Evolutionary conservation across 306 rosid genomes (phyloP).

Genomic region (Acacia confusa): DNA sequence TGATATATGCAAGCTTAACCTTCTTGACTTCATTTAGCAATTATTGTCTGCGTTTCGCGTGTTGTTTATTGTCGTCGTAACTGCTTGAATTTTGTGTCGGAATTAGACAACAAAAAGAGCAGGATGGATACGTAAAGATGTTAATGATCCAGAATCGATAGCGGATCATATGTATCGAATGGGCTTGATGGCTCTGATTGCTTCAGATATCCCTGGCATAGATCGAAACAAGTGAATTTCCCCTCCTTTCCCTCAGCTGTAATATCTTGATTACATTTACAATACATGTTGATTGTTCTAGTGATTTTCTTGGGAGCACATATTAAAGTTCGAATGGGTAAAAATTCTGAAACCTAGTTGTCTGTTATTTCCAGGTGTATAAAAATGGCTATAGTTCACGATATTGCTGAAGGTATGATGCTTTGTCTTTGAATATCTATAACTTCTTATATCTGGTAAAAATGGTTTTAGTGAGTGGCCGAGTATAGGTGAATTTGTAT

Average conservation of each 20-base stretch:
- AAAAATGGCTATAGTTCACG: constrained; percentile 94
- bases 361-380: constrained; percentile 64
- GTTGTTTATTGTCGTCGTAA: neutral
- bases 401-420: constrained; percentile 78
- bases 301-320: neutral
- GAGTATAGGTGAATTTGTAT: neutral
- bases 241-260: neutral
- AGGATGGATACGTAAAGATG: constrained; percentile 70
- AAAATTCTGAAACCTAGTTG: constrained; percentile 12
- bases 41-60: constrained; percentile 1
- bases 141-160: constrained; percentile 72
- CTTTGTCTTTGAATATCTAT: neutral
- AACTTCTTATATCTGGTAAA: constrained; percentile 7
- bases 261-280: neutral
- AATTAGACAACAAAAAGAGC: constrained; percentile 78
- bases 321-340: neutral
- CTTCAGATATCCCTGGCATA: constrained; percentile 74
- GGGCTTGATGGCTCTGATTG: constrained; percentile 87
- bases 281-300: neutral
- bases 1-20: neutral
- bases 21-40: neutral
- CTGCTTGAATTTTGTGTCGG: constrained; percentile 1
- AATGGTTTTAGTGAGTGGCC: constrained; percentile 9
- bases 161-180: constrained; percentile 97
- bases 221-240: constrained; percentile 69